Base-by-base conservation (phyloP, 345 rosid genomes). In the Gossypium mustelinum region DNA sequence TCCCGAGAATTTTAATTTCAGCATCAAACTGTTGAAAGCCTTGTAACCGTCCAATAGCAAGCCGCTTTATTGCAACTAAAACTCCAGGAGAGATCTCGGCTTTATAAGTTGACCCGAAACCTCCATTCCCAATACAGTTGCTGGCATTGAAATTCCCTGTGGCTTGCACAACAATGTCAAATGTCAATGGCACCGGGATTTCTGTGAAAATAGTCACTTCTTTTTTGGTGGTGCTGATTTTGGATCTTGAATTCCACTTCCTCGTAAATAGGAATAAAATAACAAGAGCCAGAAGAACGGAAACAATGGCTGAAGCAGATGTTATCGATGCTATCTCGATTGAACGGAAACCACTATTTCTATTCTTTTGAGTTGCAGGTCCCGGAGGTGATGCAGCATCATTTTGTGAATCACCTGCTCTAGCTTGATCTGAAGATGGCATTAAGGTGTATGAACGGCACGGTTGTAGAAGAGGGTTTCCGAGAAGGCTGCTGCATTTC, bases 71-170 rank as follows among this genome's bases (percentile, higher is more conserved):
- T 34, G 93, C 93, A 75, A 78, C 85, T 0, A 89, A 78, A 43
- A 79, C 75, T 58, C 74, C 85, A 1, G 87, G 82, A 17, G 88
- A 78, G 14, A 89, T 81, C 27, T 87, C 85, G 0, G 91, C 91
- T 77, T 83, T 89, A 64, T 86, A 89, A 0, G 93, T 89, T 0
- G 93, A 79, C 50, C 93, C 93, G 2, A 89, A 89, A 18, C 93
- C 93, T 11, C 93, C 93, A 69, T 81, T 86, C 51, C 93, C 93
- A 7, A 89, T 89, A 71, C 89, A 86, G 73, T 89, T 82, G 24
- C 88, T 83, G 34, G 85, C 86, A 24, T 84, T 86, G 82, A 89
- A 89, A 73, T 77, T 79, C 14, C 87, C 88, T 1, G 93, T 89
- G 41, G 93, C 93, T 63, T 80, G 79, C 56, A 86, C 91, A 14